phyloP scores from a whole-genome alignment of 2,329 filamentous ascomycete species.

The Colletotrichum echinochloae region DNA sequence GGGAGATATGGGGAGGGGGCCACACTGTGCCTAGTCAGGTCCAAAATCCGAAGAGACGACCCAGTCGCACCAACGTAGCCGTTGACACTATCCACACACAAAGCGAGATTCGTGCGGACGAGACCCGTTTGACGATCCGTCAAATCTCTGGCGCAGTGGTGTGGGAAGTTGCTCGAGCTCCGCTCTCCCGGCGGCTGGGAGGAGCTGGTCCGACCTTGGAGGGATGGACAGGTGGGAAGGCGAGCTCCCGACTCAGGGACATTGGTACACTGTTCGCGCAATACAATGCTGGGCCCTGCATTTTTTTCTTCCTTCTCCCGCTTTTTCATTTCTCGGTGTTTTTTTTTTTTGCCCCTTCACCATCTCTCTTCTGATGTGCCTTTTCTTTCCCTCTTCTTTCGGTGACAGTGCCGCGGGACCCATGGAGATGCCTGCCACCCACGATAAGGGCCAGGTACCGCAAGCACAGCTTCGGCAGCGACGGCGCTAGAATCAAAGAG shows the following conservation, averaged over 20 bases:
- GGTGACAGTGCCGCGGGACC: background rate
- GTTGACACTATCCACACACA: background rate
- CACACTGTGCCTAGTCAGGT: conserved; percentile 6
- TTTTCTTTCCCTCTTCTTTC: background rate
- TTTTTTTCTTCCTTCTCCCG: background rate
- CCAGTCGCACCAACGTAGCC: conserved; percentile 18
- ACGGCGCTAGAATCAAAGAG: conserved; percentile 19
- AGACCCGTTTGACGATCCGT: conserved; percentile 23
- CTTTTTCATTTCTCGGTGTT: background rate
- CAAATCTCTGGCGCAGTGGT: conserved; percentile 17
- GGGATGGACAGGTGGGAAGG: background rate
- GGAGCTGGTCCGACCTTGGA: background rate
- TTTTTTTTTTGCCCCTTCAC: background rate
- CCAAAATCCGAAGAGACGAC: conserved; percentile 2
- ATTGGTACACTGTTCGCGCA: conserved; percentile 32
- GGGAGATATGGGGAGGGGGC: background rate
- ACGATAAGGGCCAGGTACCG: conserved; percentile 20
- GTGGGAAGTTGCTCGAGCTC: conserved; percentile 10
- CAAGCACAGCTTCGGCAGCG: background rate
- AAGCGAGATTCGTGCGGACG: conserved; percentile 19
- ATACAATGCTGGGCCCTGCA: conserved; percentile 22
- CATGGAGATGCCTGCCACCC: conserved; percentile 37
- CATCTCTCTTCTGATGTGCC: background rate
- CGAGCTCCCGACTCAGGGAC: conserved; percentile 25
- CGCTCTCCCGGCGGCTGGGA: conserved; percentile 1